Evolutionary conservation across 2,329 filamentous ascomycete species (phyloP).

Genomic region (Rhynchosporium agropyri): DNA sequence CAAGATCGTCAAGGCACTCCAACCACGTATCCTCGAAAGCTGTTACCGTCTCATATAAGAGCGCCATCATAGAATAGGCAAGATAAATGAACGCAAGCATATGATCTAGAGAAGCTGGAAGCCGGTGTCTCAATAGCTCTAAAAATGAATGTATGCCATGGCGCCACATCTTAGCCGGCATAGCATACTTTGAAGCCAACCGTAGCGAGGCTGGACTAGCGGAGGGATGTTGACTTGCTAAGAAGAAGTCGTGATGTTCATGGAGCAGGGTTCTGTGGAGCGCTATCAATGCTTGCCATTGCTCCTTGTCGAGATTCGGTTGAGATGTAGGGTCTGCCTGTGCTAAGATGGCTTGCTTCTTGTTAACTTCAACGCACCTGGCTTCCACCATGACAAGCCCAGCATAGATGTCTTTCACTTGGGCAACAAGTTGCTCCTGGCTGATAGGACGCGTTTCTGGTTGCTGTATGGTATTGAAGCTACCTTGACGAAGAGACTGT

Average conservation of each 20-base stretch:
- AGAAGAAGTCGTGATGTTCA: conserved; percentile 55
- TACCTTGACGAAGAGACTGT: no score
- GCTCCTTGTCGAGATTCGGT: conserved; percentile 59
- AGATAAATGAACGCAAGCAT: conserved; percentile 92
- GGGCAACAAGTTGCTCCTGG: conserved; percentile 38
- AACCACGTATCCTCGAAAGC: conserved; percentile 82
- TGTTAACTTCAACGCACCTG: conserved; percentile 87
- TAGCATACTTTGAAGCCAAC: conserved; percentile 79
- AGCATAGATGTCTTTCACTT: conserved; percentile 64
- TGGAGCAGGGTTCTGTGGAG: conserved; percentile 79
- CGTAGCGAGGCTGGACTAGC: conserved; percentile 68
- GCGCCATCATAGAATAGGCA: conserved; percentile 88
- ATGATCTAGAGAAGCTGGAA: conserved; percentile 79
- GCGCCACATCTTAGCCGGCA: conserved; percentile 93
- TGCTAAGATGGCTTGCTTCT: conserved; percentile 56
- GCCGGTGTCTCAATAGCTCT: conserved; percentile 71
- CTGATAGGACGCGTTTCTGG: no score
- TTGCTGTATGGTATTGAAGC: no score
- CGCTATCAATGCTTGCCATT: conserved; percentile 78
- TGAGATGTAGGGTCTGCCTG: conserved; percentile 45
- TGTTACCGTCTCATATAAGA: conserved; percentile 83
- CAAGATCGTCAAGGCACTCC: conserved; percentile 86
- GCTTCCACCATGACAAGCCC: conserved; percentile 76
- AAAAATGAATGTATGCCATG: conserved; percentile 87
- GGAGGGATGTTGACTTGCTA: conserved; percentile 77